These are phyloP conservation scores for Aspergillus fructus DNA, from an alignment of 2,329 filamentous ascomycete genomes.

Conservation along the genomic window DNA sequence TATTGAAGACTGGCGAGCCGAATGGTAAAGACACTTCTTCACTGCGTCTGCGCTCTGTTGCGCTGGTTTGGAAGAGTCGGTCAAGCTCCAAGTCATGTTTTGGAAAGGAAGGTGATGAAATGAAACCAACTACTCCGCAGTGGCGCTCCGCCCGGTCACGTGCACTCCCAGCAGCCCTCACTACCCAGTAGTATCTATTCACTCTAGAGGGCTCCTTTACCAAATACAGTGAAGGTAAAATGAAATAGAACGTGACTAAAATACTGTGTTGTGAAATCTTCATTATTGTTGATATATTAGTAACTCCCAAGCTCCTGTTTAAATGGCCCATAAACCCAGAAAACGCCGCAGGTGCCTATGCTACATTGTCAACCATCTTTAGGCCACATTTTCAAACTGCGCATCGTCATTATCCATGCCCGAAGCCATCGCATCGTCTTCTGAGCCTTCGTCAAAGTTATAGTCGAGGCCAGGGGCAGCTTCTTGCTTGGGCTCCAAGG, in stretches of 20 bases:
- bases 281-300: neutral
- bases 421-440: slow-evolving; percentile 45
- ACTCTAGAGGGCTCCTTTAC: too few species aligned
- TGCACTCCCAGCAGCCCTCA: neutral
- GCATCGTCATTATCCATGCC: slow-evolving; percentile 64
- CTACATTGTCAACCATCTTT: slow-evolving; percentile 21
- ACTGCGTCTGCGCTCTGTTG: neutral
- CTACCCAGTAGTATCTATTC: neutral
- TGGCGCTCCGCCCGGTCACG: slow-evolving; percentile 2
- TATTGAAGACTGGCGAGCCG: neutral
- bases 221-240: neutral
- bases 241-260: neutral
- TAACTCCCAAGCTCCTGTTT: slow-evolving; percentile 14
- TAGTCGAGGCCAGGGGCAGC: slow-evolving; percentile 48
- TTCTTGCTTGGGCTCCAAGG: slow-evolving; percentile 50
- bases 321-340: slow-evolving; percentile 14
- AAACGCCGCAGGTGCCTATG: slow-evolving; percentile 27
- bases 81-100: neutral
- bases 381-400: slow-evolving; percentile 77
- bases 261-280: neutral
- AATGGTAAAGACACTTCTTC: neutral
- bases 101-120: neutral
- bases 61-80: neutral
- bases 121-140: neutral
- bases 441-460: slow-evolving; percentile 52